A percentile compares a stretch with the other conserved stretches of the same genome.
These are phyloP conservation scores for Clonostachys byssicola DNA, from an alignment of 2,329 filamentous ascomycete genomes.

Conservation along the genomic window DNA sequence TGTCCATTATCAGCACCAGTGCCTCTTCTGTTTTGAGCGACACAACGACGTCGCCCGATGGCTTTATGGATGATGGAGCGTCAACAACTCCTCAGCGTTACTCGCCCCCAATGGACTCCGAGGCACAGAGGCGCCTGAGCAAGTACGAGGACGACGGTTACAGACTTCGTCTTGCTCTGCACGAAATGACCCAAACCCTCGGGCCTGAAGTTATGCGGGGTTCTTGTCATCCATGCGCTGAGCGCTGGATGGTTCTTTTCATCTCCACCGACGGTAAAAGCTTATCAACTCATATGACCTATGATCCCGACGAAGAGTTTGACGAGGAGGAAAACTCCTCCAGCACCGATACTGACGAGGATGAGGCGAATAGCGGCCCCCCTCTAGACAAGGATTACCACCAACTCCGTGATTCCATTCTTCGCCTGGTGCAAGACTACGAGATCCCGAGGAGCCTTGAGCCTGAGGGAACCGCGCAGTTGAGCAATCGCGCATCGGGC, in stretches of 20 bases:
- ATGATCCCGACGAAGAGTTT: slow-evolving; percentile 61
- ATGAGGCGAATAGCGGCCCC: slow-evolving; percentile 54
- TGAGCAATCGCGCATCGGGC: slow-evolving; percentile 66
- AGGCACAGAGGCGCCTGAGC: slow-evolving; percentile 35
- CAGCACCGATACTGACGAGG: slow-evolving; percentile 55
- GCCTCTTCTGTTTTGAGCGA: slow-evolving; percentile 71
- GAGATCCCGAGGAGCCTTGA: slow-evolving; percentile 70
- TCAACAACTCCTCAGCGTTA: slow-evolving; percentile 47
- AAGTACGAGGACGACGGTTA: slow-evolving; percentile 62
- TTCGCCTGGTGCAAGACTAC: slow-evolving; percentile 78
- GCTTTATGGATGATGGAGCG: slow-evolving; percentile 52
- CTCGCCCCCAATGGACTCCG: slow-evolving; percentile 45
- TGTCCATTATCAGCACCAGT: slow-evolving; percentile 69
- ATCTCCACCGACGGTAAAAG: slow-evolving; percentile 68
- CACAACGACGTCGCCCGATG: slow-evolving; percentile 60
- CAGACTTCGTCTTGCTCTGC: slow-evolving; percentile 61
- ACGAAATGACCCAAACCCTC: slow-evolving; percentile 65
- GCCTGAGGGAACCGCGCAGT: slow-evolving; percentile 55
- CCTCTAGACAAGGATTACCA: slow-evolving; percentile 78
- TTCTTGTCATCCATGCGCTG: slow-evolving; percentile 72
- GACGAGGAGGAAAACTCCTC: slow-evolving; percentile 64
- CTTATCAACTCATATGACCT: slow-evolving; percentile 68
- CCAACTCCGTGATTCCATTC: slow-evolving; percentile 73
- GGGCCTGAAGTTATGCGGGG: slow-evolving; percentile 62
- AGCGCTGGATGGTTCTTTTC: slow-evolving; percentile 80